phyloP scores from a whole-genome alignment of 2,329 filamentous ascomycete species.

The Exophiala sp. region DNA sequence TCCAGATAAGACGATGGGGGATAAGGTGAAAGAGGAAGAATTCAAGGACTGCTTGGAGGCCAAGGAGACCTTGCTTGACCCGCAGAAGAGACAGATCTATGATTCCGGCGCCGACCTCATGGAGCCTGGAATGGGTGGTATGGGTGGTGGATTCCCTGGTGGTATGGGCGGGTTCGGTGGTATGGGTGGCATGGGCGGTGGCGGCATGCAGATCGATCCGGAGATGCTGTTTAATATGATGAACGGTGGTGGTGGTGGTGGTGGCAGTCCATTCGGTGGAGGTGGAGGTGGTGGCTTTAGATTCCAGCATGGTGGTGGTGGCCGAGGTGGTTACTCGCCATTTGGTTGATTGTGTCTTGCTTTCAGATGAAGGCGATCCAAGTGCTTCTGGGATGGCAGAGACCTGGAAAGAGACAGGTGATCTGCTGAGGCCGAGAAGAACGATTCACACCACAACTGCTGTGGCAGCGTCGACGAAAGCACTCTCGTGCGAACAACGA shows the following conservation, averaged over 20 bases:
- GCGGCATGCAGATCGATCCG: constrained; percentile 38
- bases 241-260: constrained; percentile 43
- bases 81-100: constrained; percentile 87
- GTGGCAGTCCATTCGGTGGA: neutral
- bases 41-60: constrained; percentile 99
- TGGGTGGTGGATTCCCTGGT: constrained; percentile 41
- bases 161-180: constrained; percentile 37
- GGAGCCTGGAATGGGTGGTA: constrained; percentile 74
- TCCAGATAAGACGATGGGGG: constrained; percentile 94
- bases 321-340: constrained; percentile 25
- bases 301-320: constrained; percentile 23
- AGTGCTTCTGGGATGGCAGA: neutral
- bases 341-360: constrained; percentile 18
- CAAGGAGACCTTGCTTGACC: constrained; percentile 90
- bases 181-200: constrained; percentile 47
- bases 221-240: constrained; percentile 40
- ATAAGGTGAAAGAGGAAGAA: constrained; percentile 76
- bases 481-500: no score
- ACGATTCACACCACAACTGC: no score
- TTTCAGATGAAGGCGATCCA: neutral
- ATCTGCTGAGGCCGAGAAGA: no score
- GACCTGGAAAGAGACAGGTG: no score
- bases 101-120: constrained; percentile 90
- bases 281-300: constrained; percentile 21
- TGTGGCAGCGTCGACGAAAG: no score